A percentile compares a stretch with the other conserved stretches of the same genome.
phyloP scores from a whole-genome alignment of 2,329 filamentous ascomycete genomes.

The Fusarium ambrosium region DNA sequence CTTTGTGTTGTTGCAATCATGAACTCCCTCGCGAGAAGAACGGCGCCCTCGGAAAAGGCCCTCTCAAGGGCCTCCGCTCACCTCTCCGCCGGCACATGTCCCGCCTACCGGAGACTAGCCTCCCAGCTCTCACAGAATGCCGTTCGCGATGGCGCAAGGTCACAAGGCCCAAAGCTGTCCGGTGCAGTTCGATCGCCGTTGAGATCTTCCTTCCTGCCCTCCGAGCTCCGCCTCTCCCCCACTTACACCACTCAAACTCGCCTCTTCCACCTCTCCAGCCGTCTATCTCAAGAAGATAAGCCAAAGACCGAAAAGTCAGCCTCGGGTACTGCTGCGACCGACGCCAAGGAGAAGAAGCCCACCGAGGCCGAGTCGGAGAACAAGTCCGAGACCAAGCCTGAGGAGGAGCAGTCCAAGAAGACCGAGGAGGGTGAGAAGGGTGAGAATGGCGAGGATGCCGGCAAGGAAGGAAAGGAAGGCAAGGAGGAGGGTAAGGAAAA shows the following conservation, averaged over 20 bases:
- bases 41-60: slow-evolving; percentile 56
- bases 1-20: slow-evolving; percentile 54
- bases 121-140: slow-evolving; percentile 51
- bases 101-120: slow-evolving; percentile 63
- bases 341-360: slow-evolving; percentile 57
- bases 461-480: slow-evolving; percentile 61
- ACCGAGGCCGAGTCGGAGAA: slow-evolving; percentile 49
- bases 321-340: slow-evolving; percentile 52
- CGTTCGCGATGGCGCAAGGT: slow-evolving; percentile 44
- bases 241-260: slow-evolving; percentile 49
- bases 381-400: slow-evolving; percentile 47
- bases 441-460: slow-evolving; percentile 45
- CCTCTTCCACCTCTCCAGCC: slow-evolving; percentile 51
- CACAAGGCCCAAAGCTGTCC: slow-evolving; percentile 45
- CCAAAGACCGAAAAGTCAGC: slow-evolving; percentile 48
- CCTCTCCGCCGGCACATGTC: slow-evolving; percentile 58
- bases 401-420: slow-evolving; percentile 62
- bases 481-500: slow-evolving; percentile 67
- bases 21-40: slow-evolving; percentile 62
- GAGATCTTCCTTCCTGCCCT: slow-evolving; percentile 61
- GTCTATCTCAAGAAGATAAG: slow-evolving; percentile 52
- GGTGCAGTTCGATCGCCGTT: slow-evolving; percentile 54
- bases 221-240: slow-evolving; percentile 51
- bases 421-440: slow-evolving; percentile 53
- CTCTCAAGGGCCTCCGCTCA: slow-evolving; percentile 59